Evolutionary conservation across 2,329 filamentous ascomycete genomes (phyloP), one percentile per base, ranked within the genome.

Genomic region (Microascus cirrosus): DNA sequence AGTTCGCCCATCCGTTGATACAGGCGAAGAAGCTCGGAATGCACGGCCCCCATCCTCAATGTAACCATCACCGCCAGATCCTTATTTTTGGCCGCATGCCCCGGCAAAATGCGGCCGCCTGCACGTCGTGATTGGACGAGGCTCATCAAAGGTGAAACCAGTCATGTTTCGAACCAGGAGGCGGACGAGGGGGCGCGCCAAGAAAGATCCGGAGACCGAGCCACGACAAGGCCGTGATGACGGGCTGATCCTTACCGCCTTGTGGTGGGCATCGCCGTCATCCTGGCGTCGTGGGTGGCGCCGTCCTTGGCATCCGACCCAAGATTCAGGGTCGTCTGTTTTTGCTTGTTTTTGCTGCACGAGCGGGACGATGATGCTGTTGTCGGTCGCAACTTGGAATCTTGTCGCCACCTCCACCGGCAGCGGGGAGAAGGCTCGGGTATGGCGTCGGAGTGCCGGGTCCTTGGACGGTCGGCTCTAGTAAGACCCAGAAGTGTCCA

Each of bases 101-200:
- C 12, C 55, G 55, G 55, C 42, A 51, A 50, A 50, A 56, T 56
- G n/a, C 34, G 25, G 25, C 18, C 25, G 18, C 12, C 34, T 25
- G 22, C 10, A 35, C 10, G 48, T 25, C n/a, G 28, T 28, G 54
- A 55, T 55, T 59, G 58, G 58, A 2, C 48, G 20, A 35, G 18
- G 50, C 34, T 8, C n/a, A 18, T 48, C 22, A 36, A 53, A 54
- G 20, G 45, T 59, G 58, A 59, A 59, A 59, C 58, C 18, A 54
- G 28, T 34, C 25, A 28, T 56, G 58, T 57, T 59, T 59, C 48
- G 54, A 55, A 24, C 53, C 53, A 32, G 28, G 28, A 32, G 28
- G 28, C 8, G 28, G 8, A 8, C 28, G 28, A 32, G 8, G 28
- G 28, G 28, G 28, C 28, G 28, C 28, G 28, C 28, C 28, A 50